Evolutionary conservation across 805 yeast species (phyloP).

Genomic region (Kockiozyma suomiensis): DNA sequence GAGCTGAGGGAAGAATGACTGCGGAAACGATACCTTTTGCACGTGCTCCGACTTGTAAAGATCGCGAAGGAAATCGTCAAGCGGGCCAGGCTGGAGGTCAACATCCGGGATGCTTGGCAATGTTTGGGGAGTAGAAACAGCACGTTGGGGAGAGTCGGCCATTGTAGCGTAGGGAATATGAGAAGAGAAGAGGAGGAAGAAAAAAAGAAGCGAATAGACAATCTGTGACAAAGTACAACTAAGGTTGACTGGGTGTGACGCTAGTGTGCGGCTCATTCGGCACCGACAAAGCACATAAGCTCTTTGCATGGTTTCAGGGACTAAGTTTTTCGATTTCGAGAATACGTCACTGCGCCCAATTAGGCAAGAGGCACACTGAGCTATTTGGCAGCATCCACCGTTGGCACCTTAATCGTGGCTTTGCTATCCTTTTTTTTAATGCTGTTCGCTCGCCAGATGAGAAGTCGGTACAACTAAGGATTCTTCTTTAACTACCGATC

Average conservation of each 20-base stretch:
- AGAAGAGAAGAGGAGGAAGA: neutral
- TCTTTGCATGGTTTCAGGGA: neutral
- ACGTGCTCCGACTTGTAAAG: neutral
- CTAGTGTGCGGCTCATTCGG: neutral
- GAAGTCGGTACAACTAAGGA: too few species aligned
- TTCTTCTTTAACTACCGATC: too few species aligned
- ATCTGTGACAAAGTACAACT: neutral
- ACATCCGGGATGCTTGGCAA: neutral
- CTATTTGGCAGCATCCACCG: neutral
- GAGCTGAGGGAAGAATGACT: too few species aligned
- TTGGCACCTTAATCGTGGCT: too few species aligned
- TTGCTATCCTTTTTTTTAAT: too few species aligned
- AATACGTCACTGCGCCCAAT: neutral
- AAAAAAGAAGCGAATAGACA: neutral
- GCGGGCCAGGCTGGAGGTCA: neutral
- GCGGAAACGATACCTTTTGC: neutral
- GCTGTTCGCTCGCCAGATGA: too few species aligned
- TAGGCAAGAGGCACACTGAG: constrained; percentile 2
- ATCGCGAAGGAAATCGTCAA: neutral
- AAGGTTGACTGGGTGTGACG: neutral
- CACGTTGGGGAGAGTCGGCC: neutral
- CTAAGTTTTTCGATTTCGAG: neutral
- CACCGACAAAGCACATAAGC: neutral
- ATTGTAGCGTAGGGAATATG: neutral
- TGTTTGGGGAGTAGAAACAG: neutral